Percentiles rank a stretch among this genome's conserved stretches.
These are phyloP conservation scores for Lithocarpus polystachyus DNA, from an alignment of 306 rosid genomes.

Conservation along the genomic window DNA sequence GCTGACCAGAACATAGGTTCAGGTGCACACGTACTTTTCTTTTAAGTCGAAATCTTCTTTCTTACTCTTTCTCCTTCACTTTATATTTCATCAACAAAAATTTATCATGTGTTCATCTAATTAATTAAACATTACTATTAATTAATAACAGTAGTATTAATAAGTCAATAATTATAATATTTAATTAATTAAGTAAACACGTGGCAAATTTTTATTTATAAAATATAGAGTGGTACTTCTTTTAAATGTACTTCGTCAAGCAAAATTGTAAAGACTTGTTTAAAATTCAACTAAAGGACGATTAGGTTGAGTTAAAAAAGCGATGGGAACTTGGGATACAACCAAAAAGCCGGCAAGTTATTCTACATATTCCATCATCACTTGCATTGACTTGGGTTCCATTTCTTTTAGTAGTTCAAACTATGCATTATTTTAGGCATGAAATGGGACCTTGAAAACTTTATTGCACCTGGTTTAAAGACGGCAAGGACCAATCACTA, in stretches of 20 bases:
- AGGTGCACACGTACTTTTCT: background rate
- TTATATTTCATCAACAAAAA: no score
- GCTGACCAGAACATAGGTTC: background rate
- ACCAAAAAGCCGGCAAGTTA: slow-evolving; percentile 44
- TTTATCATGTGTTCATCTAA: no score
- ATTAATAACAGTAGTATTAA: no score
- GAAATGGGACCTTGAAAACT: slow-evolving; percentile 20
- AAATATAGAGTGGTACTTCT: no score
- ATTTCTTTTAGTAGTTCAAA: slow-evolving; percentile 36
- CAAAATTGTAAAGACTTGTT: background rate
- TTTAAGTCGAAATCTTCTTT: no score
- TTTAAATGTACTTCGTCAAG: background rate
- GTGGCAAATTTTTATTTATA: no score
- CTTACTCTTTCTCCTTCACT: no score
- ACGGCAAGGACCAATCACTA: slow-evolving; percentile 27
- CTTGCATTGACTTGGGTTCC: slow-evolving; percentile 52
- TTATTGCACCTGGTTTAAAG: background rate
- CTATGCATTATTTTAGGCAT: slow-evolving; percentile 31
- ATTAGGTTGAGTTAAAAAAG: slow-evolving; percentile 8
- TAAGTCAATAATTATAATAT: no score
- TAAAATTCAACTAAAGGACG: slow-evolving; percentile 14
- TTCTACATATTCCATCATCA: slow-evolving; percentile 34
- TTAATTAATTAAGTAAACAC: no score
- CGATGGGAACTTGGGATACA: slow-evolving; percentile 8
- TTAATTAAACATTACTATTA: no score